Percentiles rank a stretch among this genome's conserved stretches.
phyloP scores from a whole-genome alignment of 179 eudicot genomes.

The Beta lomatogona region DNA sequence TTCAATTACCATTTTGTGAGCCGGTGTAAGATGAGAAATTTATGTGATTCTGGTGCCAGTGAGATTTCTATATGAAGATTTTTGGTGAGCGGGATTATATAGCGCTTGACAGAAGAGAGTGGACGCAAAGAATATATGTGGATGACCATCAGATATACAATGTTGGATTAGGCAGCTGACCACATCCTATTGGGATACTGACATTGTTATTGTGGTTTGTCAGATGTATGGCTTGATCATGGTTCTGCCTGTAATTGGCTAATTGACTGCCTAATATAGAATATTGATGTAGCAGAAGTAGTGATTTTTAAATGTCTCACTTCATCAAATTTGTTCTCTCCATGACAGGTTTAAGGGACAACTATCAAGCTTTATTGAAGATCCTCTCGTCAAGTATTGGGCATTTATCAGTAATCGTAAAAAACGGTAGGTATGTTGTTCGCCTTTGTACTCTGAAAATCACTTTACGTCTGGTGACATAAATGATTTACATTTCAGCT shows the following conservation, averaged over 20 bases:
- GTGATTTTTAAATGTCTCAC: background rate
- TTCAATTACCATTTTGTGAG: background rate
- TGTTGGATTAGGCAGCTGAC: too few species aligned
- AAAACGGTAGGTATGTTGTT: slow-evolving; percentile 55
- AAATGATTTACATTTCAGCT: background rate
- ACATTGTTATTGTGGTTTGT: too few species aligned
- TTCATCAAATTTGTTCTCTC: background rate
- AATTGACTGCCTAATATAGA: background rate
- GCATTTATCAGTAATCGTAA: slow-evolving; percentile 46
- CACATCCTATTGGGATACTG: too few species aligned
- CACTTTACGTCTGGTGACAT: background rate
- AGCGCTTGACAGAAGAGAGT: too few species aligned
- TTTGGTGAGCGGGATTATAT: too few species aligned
- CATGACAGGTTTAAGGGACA: slow-evolving; percentile 56
- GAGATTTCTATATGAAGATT: background rate
- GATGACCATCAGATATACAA: too few species aligned
- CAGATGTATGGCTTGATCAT: background rate
- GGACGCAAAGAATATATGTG: too few species aligned
- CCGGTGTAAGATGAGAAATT: background rate
- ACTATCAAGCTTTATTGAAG: slow-evolving; percentile 51
- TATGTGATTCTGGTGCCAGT: background rate
- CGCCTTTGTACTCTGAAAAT: background rate
- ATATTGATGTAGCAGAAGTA: background rate
- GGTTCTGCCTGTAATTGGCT: background rate
- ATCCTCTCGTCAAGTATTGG: slow-evolving; percentile 47